Evolutionary conservation across 352 stramenopile genomes (phyloP).

Genomic region (Pythium myriotylum): DNA sequence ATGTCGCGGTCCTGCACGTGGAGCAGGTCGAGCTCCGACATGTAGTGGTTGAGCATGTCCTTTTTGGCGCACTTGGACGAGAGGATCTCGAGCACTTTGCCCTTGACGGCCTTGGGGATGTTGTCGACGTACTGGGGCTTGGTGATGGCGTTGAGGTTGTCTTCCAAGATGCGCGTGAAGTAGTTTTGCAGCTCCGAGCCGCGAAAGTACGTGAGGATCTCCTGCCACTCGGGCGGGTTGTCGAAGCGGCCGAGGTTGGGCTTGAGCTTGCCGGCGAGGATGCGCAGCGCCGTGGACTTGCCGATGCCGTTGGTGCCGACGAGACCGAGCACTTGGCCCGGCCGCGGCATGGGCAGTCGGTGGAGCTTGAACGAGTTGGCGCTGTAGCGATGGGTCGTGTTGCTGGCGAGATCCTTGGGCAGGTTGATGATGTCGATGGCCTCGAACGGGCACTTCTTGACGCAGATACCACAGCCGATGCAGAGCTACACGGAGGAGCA

Average conservation of each 20-base stretch:
- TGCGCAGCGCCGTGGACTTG: constrained; percentile 99
- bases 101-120: constrained; percentile 97
- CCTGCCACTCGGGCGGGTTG: constrained; percentile 97
- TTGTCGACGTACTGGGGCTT: constrained; percentile 99
- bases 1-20: constrained; percentile 98
- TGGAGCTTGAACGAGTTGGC: constrained; percentile 99
- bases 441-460: constrained; percentile 99
- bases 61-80: constrained; percentile 92
- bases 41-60: constrained; percentile 80
- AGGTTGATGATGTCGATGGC: constrained; percentile 99
- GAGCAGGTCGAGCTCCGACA: constrained; percentile 94
- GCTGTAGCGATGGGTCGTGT: constrained; percentile 99
- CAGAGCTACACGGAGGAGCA: constrained; percentile 83
- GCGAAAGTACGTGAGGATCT: constrained; percentile 99
- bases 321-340: constrained; percentile 97
- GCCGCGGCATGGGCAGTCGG: constrained; percentile 97
- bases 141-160: constrained; percentile 99
- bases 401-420: constrained; percentile 97
- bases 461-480: constrained; percentile 99
- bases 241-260: constrained; percentile 98
- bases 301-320: constrained; percentile 99
- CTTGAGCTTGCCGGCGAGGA: constrained; percentile 99
- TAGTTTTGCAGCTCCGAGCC: constrained; percentile 99
- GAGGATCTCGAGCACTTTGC: constrained; percentile 94
- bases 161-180: constrained; percentile 98